Base-by-base conservation (phyloP, 805 yeast species). In the Wickerhamomyces kurtzmanii region DNA sequence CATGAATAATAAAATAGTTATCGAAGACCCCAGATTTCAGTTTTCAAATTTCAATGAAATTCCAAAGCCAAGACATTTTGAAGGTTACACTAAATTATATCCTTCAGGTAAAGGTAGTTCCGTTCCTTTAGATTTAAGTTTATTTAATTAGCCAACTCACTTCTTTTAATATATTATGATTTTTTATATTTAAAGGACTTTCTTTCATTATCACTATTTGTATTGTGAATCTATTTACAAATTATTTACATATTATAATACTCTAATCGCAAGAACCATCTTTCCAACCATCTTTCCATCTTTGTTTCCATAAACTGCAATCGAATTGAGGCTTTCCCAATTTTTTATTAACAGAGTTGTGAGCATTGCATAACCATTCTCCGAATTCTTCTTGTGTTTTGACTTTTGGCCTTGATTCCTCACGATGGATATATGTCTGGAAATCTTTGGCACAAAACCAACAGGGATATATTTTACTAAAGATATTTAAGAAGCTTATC, bases 251-350 rank as follows among this genome's bases (percentile, higher is more conserved):
- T n/a, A n/a, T n/a, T n/a, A n/a, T n/a, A n/a, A n/a, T 12, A 8
- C 9, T 21, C 32, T 37, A 62, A 33, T 66, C 70, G 38, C 73
- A 67, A 15, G 63, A 50, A 3, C 71, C 71, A 39, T 39, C 49
- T 9, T 80, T 79, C 96, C 95, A 86, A 1, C 96, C 96, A 42
- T 84, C 94, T 40, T 69, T 75, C 98, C 98, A 89, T 47, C 98
- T 74, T 43, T 81, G 73, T 49, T 77, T 77, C 98, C 98, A 91
- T 38, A 82, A 65, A 32, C 75, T 62, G 45, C 97, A 89, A 49
- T 89, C 86, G 48, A 91, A 91, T 31, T 59, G 61, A 6, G 83
- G 84, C 54, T 91, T 91, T 1, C 94, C 94, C 16, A 89, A 50
- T 51, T 86, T 87, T 12, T 51, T 61, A 52, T 91, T 91, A n/a